Evolutionary conservation across 2,329 filamentous ascomycete genomes (phyloP).

Genomic region (Xylaria sp.): DNA sequence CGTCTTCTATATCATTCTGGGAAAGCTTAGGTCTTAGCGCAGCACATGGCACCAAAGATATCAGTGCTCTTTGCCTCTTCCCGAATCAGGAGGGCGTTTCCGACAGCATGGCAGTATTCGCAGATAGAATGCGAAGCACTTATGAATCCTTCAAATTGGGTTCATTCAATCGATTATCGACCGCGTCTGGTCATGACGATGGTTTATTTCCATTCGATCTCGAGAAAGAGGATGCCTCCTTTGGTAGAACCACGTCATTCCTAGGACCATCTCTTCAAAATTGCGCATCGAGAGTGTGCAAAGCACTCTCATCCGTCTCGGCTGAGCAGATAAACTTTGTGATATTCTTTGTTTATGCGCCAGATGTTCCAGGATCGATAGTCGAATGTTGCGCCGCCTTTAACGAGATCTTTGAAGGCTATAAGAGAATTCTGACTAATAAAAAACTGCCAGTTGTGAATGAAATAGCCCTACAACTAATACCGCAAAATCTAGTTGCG

Average conservation of each 20-base stretch:
- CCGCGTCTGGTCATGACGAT: slow-evolving; percentile 50
- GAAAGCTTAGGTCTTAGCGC: slow-evolving; percentile 78
- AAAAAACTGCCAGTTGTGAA: slow-evolving; percentile 56
- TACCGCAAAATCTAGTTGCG: slow-evolving; percentile 72
- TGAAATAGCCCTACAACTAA: slow-evolving; percentile 78
- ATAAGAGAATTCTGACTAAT: slow-evolving; percentile 57
- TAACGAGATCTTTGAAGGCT: slow-evolving; percentile 71
- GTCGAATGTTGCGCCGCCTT: slow-evolving; percentile 77
- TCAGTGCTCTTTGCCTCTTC: slow-evolving; percentile 73
- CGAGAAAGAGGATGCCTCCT: slow-evolving; percentile 49
- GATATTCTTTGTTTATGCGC: slow-evolving; percentile 76
- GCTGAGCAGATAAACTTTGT: slow-evolving; percentile 67
- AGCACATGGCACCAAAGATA: slow-evolving; percentile 71
- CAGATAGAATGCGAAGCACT: slow-evolving; percentile 69
- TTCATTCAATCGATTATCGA: slow-evolving; percentile 59
- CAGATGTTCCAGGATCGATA: slow-evolving; percentile 64
- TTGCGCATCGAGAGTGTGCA: slow-evolving; percentile 55
- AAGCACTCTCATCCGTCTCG: slow-evolving; percentile 50
- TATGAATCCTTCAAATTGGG: slow-evolving; percentile 80
- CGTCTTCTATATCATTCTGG: slow-evolving; percentile 80
- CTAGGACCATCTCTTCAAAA: slow-evolving; percentile 54
- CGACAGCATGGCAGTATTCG: slow-evolving; percentile 66
- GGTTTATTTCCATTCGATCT: slow-evolving; percentile 58
- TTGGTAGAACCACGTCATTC: slow-evolving; percentile 50
- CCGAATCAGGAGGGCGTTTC: slow-evolving; percentile 68